These are phyloP conservation scores for Porphyrellus cyaneotinctus DNA, from an alignment of 768 basidiomycete genomes.

Conservation along the genomic window DNA sequence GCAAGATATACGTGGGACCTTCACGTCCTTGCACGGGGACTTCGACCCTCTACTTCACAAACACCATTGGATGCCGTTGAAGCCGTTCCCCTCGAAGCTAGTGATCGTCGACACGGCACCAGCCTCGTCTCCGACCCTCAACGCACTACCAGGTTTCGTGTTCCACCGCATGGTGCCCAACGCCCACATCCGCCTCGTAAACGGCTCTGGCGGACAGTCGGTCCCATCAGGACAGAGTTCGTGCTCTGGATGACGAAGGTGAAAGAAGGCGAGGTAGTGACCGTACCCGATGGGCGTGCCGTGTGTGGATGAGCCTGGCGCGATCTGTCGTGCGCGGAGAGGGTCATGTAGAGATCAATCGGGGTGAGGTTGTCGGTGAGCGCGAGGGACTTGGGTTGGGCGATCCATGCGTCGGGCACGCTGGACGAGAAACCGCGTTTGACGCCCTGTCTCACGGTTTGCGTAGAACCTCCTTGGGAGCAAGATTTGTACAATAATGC, in stretches of 20 bases:
- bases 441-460: no score
- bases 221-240: slow-evolving; percentile 65
- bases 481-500: no score
- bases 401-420: slow-evolving; percentile 52
- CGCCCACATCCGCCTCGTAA: slow-evolving; percentile 81
- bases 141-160: slow-evolving; percentile 29
- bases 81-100: slow-evolving; percentile 60
- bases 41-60: slow-evolving; percentile 64
- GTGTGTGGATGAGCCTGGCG: slow-evolving; percentile 27
- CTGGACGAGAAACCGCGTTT: neutral
- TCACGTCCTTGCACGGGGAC: slow-evolving; percentile 41
- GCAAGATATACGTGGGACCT: slow-evolving; percentile 65
- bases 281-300: slow-evolving; percentile 62
- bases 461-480: no score
- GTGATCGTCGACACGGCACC: slow-evolving; percentile 45
- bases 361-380: slow-evolving; percentile 48
- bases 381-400: slow-evolving; percentile 41
- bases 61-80: slow-evolving; percentile 65
- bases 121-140: slow-evolving; percentile 53
- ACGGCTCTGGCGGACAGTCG: slow-evolving; percentile 70
- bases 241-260: slow-evolving; percentile 55
- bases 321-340: slow-evolving; percentile 69
- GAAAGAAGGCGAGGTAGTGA: slow-evolving; percentile 74
- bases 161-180: slow-evolving; percentile 67
- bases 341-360: slow-evolving; percentile 61